Percentiles rank a stretch among this genome's conserved stretches.
Conservation (phyloP, 805 yeast genomes). For the Hanseniaspora mollemarum region DNA sequence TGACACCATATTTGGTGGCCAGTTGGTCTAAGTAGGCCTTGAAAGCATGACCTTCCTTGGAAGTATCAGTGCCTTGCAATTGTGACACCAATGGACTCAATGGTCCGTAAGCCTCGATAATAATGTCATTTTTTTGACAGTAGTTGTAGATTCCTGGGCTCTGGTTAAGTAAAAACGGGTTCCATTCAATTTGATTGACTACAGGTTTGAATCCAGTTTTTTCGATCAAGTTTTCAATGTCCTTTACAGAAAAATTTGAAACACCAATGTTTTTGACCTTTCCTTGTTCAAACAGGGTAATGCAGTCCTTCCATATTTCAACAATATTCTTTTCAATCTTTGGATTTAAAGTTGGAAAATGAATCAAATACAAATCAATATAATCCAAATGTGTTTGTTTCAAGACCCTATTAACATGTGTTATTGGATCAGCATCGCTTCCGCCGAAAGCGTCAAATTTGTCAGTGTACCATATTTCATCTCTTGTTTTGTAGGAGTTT, state of each 20-base stretch:
- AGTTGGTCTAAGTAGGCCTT: constrained; percentile 35
- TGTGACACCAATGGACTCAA: constrained; percentile 40
- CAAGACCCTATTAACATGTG: constrained; percentile 33
- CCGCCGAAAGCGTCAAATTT: constrained; percentile 32
- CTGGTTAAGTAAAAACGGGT: constrained; percentile 56
- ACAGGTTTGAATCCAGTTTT: constrained; percentile 37
- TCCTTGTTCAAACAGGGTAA: constrained; percentile 41
- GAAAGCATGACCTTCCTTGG: constrained; percentile 20
- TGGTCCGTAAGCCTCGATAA: constrained; percentile 58
- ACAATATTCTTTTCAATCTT: constrained; percentile 27
- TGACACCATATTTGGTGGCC: constrained; percentile 44
- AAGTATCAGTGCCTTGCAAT: constrained; percentile 4
- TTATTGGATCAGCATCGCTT: constrained; percentile 32
- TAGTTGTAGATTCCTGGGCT: constrained; percentile 45
- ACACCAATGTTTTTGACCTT: constrained; percentile 49
- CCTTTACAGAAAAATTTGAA: constrained; percentile 43
- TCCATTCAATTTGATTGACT: constrained; percentile 56
- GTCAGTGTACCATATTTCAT: constrained; percentile 44
- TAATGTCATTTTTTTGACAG: constrained; percentile 38
- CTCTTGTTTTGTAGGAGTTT: constrained; percentile 34
- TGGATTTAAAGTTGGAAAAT: constrained; percentile 32
- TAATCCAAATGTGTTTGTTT: constrained; percentile 34
- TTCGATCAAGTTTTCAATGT: constrained; percentile 36
- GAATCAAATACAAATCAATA: constrained; percentile 44
- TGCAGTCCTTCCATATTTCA: constrained; percentile 45